Evolutionary conservation across 306 rosid genomes (phyloP), one percentile per base, ranked within the genome.

Genomic region (Hippophae rhamnoides): DNA sequence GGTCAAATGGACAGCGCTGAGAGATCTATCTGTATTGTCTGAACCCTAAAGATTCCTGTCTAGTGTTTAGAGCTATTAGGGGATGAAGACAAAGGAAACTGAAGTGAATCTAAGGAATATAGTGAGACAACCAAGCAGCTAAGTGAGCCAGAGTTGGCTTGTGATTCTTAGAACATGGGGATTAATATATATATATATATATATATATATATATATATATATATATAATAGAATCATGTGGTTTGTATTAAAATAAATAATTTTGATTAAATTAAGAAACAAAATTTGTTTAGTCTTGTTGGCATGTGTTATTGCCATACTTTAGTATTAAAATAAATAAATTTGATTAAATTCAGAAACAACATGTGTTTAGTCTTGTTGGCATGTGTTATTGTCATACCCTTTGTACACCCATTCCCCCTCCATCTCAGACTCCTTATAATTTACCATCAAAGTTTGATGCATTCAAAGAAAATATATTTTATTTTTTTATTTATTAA

Each of bases 121-220:
- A 79, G 62, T 60, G 78, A 82, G 92, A 90, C 96, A 90, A 77
- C 95, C 64, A 72, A 61, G 92, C 89, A 69, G 66, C 38, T 79
- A 87, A 81, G 79, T 66, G 76, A 67, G 70, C 80, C 66, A 76
- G 58, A 74, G 89, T 78, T 78, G 93, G 87, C 82, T 68, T 76
- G 64, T 62, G 76, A 80, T 78, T 73, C 84, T 11, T 44, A 61
- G 71, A 89, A 89, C 94, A 79, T 85, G 94, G 84, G 61, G 25
- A 9, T 71, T 56, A 9, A 72, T 55, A 62, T 57, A 41, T 57
- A 68, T 47, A 65, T 59, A n/a, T n/a, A n/a, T n/a, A 72, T 55
- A 62, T 57, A 41, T 57, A 72, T 55, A 62, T 57, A 41, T 57
- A 72, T 55, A 62, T 57, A 41, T 57, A 72, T 55, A 62, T 57